Evolutionary conservation across 768 basidiomycete species (phyloP).

Genomic region (Roridomyces roridus): DNA sequence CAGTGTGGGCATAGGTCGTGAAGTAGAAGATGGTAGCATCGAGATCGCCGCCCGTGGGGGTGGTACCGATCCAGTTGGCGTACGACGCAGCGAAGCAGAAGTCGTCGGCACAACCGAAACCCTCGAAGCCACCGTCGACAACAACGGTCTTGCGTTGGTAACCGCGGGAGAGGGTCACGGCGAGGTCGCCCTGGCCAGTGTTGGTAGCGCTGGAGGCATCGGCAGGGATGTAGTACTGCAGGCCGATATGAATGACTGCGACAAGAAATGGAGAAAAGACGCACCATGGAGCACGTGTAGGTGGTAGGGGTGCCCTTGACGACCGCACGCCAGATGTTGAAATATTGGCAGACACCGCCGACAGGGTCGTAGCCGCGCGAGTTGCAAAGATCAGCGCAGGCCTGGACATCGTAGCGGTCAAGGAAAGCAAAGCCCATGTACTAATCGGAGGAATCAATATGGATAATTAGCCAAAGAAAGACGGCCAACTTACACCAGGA

Average conservation of each 20-base stretch:
- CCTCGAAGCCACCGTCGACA: slow-evolving; percentile 24
- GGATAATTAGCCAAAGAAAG: background rate
- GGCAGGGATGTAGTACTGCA: slow-evolving; percentile 15
- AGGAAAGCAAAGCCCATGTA: slow-evolving; percentile 21
- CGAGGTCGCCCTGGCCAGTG: slow-evolving; percentile 13
- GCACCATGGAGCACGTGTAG: slow-evolving; percentile 25
- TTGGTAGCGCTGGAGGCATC: slow-evolving; percentile 18
- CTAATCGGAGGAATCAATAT: background rate
- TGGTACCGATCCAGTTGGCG: slow-evolving; percentile 23
- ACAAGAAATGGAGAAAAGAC: background rate
- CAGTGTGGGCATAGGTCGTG: slow-evolving; percentile 19
- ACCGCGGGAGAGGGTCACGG: slow-evolving; percentile 17
- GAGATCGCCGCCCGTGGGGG: background rate
- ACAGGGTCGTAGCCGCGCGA: slow-evolving; percentile 37
- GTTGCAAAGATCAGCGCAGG: slow-evolving; percentile 19
- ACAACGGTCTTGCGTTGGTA: slow-evolving; percentile 11
- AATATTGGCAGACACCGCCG: slow-evolving; percentile 54
- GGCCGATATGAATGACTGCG: slow-evolving; percentile 39
- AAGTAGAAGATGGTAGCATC: slow-evolving; percentile 25
- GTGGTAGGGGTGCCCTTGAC: slow-evolving; percentile 22
- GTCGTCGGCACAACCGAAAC: slow-evolving; percentile 5
- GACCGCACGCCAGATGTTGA: slow-evolving; percentile 55
- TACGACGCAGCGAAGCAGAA: slow-evolving; percentile 20
- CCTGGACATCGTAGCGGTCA: slow-evolving; percentile 19
- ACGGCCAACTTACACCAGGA: slow-evolving; percentile 36